These are phyloP conservation scores for Fraxinus dipetala DNA, from an alignment of 305 asterid species.

Conservation along the genomic window DNA sequence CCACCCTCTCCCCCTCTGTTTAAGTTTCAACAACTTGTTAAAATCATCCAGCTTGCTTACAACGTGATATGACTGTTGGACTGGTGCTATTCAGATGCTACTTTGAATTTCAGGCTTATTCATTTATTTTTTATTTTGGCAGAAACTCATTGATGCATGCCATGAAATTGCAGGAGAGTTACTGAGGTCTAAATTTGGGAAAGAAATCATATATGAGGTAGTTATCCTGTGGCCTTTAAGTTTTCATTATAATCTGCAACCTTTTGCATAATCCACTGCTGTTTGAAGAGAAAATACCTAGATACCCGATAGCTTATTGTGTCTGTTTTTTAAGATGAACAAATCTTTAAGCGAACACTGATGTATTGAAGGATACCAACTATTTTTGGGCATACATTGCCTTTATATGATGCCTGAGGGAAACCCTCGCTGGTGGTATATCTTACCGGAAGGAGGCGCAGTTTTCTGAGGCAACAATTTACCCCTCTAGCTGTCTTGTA, in stretches of 20 bases:
- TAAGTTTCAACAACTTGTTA: background rate
- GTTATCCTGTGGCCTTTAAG: constrained; percentile 5
- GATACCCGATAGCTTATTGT: background rate
- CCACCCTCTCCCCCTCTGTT: background rate
- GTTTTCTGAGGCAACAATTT: background rate
- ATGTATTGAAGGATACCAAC: constrained; percentile 2
- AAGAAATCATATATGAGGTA: constrained; percentile 86
- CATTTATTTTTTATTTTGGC: constrained; percentile 28
- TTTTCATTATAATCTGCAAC: background rate
- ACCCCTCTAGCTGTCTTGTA: background rate
- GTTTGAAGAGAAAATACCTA: background rate
- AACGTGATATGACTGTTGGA: background rate
- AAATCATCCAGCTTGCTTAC: background rate
- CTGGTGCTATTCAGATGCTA: constrained; percentile 1
- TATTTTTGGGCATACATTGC: background rate
- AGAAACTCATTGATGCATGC: constrained; percentile 81
- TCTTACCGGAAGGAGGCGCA: background rate
- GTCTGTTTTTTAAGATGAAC: background rate
- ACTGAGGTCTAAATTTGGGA: constrained; percentile 70
- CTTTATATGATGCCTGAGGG: background rate
- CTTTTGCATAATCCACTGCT: background rate
- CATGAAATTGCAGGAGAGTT: constrained; percentile 55
- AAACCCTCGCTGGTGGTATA: background rate
- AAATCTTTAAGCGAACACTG: background rate
- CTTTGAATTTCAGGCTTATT: background rate